These are phyloP conservation scores for Pleurotus platypus DNA, from an alignment of 768 basidiomycete species.

Conservation along the genomic window DNA sequence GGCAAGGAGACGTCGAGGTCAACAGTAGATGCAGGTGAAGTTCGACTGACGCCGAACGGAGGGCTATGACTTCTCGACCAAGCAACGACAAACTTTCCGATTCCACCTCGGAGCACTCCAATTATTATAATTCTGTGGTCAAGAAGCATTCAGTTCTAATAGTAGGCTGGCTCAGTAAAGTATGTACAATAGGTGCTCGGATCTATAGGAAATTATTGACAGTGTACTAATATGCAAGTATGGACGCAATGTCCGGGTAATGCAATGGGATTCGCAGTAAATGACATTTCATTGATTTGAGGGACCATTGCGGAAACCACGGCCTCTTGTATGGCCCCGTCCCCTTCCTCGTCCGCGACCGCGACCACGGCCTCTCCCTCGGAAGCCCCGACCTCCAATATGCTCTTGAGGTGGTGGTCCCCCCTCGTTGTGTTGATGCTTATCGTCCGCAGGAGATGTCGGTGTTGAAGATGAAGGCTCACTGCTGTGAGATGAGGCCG, in stretches of 20 bases:
- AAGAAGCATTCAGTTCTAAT: no score
- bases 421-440: no score
- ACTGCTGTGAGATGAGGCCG: slow-evolving; percentile 10
- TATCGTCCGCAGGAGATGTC: not conserved
- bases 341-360: slow-evolving; percentile 37
- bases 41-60: not conserved
- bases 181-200: slow-evolving; percentile 1
- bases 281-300: slow-evolving; percentile 17
- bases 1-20: slow-evolving; percentile 8
- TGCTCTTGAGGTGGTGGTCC: not conserved
- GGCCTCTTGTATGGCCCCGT: slow-evolving; percentile 33
- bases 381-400: slow-evolving; percentile 11
- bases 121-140: no score
- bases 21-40: slow-evolving; percentile 1
- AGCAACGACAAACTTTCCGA: not conserved
- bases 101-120: no score
- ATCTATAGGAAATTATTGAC: not conserved
- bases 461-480: not conserved
- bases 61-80: not conserved
- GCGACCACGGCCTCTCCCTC: slow-evolving; percentile 22
- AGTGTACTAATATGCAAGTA: slow-evolving; percentile 8
- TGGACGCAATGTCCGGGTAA: not conserved
- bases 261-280: not conserved
- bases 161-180: no score
- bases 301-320: slow-evolving; percentile 26